Base-by-base conservation (phyloP, 2,329 filamentous ascomycete genomes). In the Claviceps africana region DNA sequence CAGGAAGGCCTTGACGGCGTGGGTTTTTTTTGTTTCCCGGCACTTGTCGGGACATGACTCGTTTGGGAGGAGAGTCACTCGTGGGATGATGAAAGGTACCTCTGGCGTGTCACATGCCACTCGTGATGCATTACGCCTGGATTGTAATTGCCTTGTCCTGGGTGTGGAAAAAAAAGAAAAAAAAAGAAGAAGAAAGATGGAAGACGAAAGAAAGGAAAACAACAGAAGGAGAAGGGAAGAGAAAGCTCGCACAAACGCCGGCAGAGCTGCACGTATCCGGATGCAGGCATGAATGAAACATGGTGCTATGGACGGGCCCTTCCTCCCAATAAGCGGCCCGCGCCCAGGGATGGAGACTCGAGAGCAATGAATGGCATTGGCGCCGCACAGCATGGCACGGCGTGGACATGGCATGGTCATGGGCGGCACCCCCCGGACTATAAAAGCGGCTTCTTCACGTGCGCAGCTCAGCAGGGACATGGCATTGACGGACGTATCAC, bases 391-490 rank as follows among this genome's bases (percentile, higher is more conserved):
- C 35, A 39, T 15, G 35, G 15, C 39, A 21, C 39, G 17, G 57
- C 59, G 28, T 57, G 59, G 55, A 25, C 17, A 15, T 47, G 9
- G 33, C 21, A n/a, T 22, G 21, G 44, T 37, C 30, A 19, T 28
- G n/a, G 15, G n/a, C n/a, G n/a, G n/a, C n/a, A n/a, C n/a, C 17
- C 13, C 46, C 31, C 9, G 4, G 46, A 37, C 46, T 21, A 37
- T 22, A 37, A 22, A 25, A n/a, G 46, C 46, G 31, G 30, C 31
- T n/a, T n/a, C n/a, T 47, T 47, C 13, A 35, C 19, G 17, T 47
- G n/a, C 28, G 45, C 43, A 30, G 43, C 13, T 30, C 13, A 44
- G 21, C 4, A 15, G 21, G 22, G 42, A n/a, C 15, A 37, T 37
- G 35, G 35, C 3, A 37, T 37, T 11, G 3, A 17, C 33, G 3